Evolutionary conservation across 768 basidiomycete species (phyloP), one percentile per base, ranked within the genome.

Genomic region (Boletus bicolor): DNA sequence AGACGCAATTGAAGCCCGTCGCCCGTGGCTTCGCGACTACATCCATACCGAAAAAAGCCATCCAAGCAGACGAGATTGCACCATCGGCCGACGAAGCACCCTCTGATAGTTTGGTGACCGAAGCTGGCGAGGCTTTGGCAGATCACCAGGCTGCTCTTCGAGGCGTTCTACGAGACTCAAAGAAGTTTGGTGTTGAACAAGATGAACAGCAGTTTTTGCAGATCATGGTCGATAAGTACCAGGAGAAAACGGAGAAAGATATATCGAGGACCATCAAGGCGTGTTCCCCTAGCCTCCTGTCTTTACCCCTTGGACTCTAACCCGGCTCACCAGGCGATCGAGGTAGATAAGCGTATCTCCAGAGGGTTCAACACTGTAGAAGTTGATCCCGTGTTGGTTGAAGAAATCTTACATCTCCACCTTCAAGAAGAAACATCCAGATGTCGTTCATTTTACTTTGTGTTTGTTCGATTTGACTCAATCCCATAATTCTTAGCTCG

Each of bases 211-310:
- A 75, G 55, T 76, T 78, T 32, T 75, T 93, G 49, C 93, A 94
- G 73, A 73, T 70, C 44, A 65, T 93, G 45, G 82, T 96, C 1
- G 93, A 96, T 59, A 87, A 83, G 64, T 75, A 87, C 46, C 92
- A 96, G 64, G 92, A 95, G 19, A 93, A 85, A 67, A 89, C 82
- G 6, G 91, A 96, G 69, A 93, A 86, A 68, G 96, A 97, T 64
- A 83, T 95, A 53, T 71, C 76, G 5, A 79, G 85, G 54, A 74
- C 82, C 10, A 57, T 89, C 59, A 91, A 90, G 84, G 95, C 88
- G 62, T 41, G 65, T 56, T 49, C 26, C 7, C 26, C 17, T 6
- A 15, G 35, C 14, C 21, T 35, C 12, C 39, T 42, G n/a, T 44
- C 34, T 17, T n/a, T 42, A 3, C 7, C 12, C 10, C 44, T 46